Conservation (phyloP, 495 filamentous ascomycete genomes). For the Neurospora terricola region DNA sequence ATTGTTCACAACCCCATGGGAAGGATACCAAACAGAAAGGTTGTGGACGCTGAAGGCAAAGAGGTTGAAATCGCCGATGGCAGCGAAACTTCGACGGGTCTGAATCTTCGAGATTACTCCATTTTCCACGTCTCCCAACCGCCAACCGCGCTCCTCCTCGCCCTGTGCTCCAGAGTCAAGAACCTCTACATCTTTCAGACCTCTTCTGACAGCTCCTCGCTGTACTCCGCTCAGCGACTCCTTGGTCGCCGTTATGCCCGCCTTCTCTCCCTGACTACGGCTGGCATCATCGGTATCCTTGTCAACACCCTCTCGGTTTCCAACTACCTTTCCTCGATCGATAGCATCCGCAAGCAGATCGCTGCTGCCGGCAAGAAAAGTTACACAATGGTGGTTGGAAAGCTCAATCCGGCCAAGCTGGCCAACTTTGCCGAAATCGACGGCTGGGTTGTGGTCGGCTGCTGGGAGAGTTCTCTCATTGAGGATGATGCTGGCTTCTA, state of each 20-base stretch:
- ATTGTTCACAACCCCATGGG: constrained; percentile 72
- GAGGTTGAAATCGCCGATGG: not conserved
- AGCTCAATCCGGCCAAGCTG: constrained; percentile 88
- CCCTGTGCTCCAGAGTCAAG: constrained; percentile 71
- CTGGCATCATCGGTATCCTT: constrained; percentile 78
- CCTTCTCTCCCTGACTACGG: constrained; percentile 69
- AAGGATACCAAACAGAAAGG: constrained; percentile 71
- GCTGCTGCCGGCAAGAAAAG: constrained; percentile 74
- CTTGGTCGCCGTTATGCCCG: constrained; percentile 83
- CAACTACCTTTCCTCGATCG: constrained; percentile 76
- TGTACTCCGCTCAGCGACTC: constrained; percentile 36
- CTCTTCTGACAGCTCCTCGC: constrained; percentile 30
- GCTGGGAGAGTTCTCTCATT: constrained; percentile 91
- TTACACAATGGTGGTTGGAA: constrained; percentile 94
- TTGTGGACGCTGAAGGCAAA: constrained; percentile 16
- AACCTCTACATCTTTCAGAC: constrained; percentile 70
- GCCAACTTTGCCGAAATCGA: constrained; percentile 94
- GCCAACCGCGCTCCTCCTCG: constrained; percentile 74
- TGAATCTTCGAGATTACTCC: constrained; percentile 56
- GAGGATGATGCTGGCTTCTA: constrained; percentile 72
- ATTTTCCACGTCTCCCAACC: constrained; percentile 88
- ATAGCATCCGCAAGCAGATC: constrained; percentile 60
- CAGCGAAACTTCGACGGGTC: constrained; percentile 12
- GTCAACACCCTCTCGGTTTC: constrained; percentile 89
- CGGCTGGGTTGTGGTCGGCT: constrained; percentile 95